These are phyloP conservation scores for Echeveria elegans DNA, from an alignment of 164 flowering plant genomes.

Conservation along the genomic window DNA sequence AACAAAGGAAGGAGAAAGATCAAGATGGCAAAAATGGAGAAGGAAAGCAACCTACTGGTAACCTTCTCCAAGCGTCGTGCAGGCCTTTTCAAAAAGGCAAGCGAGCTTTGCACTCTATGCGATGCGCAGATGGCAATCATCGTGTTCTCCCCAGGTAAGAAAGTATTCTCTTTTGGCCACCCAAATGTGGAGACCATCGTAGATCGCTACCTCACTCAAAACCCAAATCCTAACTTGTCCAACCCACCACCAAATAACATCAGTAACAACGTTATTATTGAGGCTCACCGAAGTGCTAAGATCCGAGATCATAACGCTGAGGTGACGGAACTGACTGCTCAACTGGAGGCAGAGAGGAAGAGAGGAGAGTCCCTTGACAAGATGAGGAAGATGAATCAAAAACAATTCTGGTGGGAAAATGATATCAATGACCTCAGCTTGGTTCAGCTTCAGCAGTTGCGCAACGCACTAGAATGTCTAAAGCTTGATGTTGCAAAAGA, in stretches of 20 bases:
- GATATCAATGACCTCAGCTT: background rate
- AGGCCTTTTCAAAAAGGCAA: slow-evolving; percentile 40
- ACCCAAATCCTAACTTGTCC: background rate
- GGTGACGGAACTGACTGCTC: background rate
- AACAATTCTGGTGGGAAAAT: background rate
- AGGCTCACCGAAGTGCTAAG: background rate
- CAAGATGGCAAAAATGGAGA: slow-evolving; percentile 12
- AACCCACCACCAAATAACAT: background rate
- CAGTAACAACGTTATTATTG: background rate
- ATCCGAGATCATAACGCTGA: background rate
- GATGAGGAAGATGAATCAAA: background rate
- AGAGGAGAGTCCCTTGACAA: background rate
- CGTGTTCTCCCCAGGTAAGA: slow-evolving; percentile 26
- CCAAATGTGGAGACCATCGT: slow-evolving; percentile 21
- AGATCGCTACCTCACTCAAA: slow-evolving; percentile 16
- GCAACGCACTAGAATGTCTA: background rate
- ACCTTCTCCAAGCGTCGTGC: slow-evolving; percentile 40
- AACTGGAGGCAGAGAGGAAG: background rate
- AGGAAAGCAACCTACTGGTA: slow-evolving; percentile 19
- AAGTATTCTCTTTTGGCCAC: slow-evolving; percentile 31
- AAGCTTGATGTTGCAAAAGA: background rate
- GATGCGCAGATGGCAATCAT: slow-evolving; percentile 27
- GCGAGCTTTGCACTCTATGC: slow-evolving; percentile 29
- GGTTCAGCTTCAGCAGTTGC: slow-evolving; percentile 1
- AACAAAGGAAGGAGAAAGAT: slow-evolving; percentile 9